Evolutionary conservation across 2,329 filamentous ascomycete genomes (phyloP), one percentile per base, ranked within the genome.

Genomic region (Cytospora piceae): DNA sequence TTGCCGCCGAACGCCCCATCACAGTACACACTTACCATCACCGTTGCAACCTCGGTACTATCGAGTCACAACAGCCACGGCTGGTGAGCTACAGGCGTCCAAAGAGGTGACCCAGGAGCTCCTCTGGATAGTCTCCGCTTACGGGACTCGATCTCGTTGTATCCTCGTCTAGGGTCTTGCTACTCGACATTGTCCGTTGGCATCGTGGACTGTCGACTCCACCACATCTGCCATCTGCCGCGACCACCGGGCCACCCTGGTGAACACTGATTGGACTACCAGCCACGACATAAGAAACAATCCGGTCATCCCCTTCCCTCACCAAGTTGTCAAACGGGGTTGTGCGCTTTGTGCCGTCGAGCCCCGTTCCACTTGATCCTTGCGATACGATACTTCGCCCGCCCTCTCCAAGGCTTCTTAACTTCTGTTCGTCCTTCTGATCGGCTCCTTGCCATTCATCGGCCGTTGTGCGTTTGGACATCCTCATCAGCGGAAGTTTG

Each of bases 171-270:
- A 60, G 56, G 22, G 11, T 34, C 39, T 56, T 62, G 39, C 65
- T 31, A 52, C 29, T 60, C 61, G 39, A 57, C 51, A 52, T 39
- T 66, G 49, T 55, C 56, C 39, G 60, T 51, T 63, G 60, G 60
- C 42, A 57, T 54, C 60, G 57, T 57, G 53, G 32, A 53, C 39
- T n/a, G 51, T 20, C 57, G 46, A 53, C 62, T 60, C 62, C 56
- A 54, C 62, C 56, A 20, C 55, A 32, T 37, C 58, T 65, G 63
- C 58, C 58, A 63, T 52, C 58, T 65, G 58, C 58, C 51, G 58
- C 59, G 31, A 65, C 52, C 63, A 62, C 31, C 42, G 32, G 63
- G 39, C 58, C 53, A 55, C 51, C 32, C 37, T 67, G 24, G 57
- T 49, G 54, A 58, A 27, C 55, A 61, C 31, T 55, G 42, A 53